Conservation (phyloP, 2,329 filamentous ascomycete species). For the Juglanconis juglandina region DNA sequence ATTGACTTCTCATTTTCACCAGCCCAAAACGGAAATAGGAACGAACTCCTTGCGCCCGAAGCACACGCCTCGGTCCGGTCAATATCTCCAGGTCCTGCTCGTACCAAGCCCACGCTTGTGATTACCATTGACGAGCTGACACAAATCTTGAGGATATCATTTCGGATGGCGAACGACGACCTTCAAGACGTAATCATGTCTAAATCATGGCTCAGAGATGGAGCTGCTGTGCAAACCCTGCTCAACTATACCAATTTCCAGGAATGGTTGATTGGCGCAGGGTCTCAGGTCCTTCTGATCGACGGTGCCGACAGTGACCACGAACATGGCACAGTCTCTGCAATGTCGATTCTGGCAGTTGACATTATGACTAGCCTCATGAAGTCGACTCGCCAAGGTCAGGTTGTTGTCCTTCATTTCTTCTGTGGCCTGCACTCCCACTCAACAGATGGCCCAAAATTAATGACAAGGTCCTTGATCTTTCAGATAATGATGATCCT, state of each 20-base stretch:
- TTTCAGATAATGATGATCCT: neutral
- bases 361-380: neutral
- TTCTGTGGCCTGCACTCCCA: neutral
- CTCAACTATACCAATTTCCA: neutral
- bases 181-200: no score
- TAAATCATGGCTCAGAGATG: neutral
- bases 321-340: neutral
- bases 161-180: no score
- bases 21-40: no score
- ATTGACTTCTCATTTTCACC: no score
- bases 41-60: no score
- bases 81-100: no score
- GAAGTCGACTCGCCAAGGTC: neutral
- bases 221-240: neutral
- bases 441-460: neutral
- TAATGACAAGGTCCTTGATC: neutral
- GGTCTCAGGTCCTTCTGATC: neutral
- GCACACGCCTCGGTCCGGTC: no score
- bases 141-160: no score
- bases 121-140: no score
- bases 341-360: neutral
- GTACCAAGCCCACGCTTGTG: no score
- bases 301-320: neutral
- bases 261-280: neutral
- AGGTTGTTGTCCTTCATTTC: neutral